Conservation (phyloP, 1,284 basidiomycete species). For the Sphagnurus paluster region DNA sequence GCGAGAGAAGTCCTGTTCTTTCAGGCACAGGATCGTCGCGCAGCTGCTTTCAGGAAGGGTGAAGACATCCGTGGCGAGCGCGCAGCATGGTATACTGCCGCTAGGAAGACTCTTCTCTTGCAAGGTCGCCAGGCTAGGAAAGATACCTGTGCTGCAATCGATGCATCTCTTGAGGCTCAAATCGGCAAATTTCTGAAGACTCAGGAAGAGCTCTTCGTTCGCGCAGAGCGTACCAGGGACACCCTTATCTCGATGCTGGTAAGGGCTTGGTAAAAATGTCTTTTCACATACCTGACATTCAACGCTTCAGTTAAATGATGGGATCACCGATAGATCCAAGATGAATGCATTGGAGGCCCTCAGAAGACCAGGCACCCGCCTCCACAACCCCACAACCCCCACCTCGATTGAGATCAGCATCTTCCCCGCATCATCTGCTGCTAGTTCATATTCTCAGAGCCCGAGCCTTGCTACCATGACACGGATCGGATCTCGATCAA, state of each 20-base stretch:
- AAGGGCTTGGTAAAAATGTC: not conserved
- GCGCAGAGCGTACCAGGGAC: slow-evolving; percentile 6
- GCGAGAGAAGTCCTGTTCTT: slow-evolving; percentile 1
- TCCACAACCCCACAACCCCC: no score
- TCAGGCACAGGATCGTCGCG: slow-evolving; percentile 7
- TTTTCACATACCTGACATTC: not conserved
- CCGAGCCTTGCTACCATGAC: no score
- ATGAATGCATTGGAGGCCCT: no score
- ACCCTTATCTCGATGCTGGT: slow-evolving; percentile 8
- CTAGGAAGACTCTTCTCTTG: not conserved
- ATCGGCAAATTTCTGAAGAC: slow-evolving; percentile 4
- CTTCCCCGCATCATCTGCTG: no score
- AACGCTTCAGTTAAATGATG: not conserved
- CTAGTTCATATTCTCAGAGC: no score
- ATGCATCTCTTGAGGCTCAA: slow-evolving; percentile 3
- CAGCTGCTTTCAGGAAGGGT: slow-evolving; percentile 1
- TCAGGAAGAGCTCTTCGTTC: slow-evolving; percentile 11
- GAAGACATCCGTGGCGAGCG: not conserved
- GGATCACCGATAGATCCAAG: no score
- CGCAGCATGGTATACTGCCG: slow-evolving; percentile 5
- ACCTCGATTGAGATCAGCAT: no score
- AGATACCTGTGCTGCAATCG: slow-evolving; percentile 5
- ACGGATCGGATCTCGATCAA: no score
- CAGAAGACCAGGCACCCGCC: no score
- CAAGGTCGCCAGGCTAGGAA: slow-evolving; percentile 13